Evolutionary conservation across 306 rosid species (phyloP), one percentile per base, ranked within the genome.

Genomic region (Trifolium pratense): DNA sequence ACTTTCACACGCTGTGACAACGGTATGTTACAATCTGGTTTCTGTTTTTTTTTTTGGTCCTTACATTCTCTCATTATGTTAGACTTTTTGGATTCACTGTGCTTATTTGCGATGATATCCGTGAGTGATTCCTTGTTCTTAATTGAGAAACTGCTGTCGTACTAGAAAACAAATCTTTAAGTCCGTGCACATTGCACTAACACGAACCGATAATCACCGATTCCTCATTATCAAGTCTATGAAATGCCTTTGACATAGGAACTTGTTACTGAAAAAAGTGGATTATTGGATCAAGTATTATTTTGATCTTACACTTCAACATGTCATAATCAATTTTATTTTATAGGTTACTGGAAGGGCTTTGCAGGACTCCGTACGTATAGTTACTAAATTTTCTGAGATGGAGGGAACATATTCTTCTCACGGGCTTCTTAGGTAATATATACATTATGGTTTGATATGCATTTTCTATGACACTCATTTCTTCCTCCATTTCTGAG

Each of bases 1-100:
- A 59, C 91, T 93, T 83, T 90, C 97, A 63, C 98, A 89, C 79
- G 97, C 97, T 70, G 86, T 86, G 93, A 16, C 79, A 66, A 71
- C 89, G 0, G 98, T 93, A 79, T 42, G 92, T 85, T 73, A 65
- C 55, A 31, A 55, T 42, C 48, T 51, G 29, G 40, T 71, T 66
- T 64, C 59, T n/a, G 43, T 55, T 72, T 37, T 26, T 49, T 53
- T 16, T 6, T 75, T 48, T 53, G 31, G 9, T 71, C 48, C 76
- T 42, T 59, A 13, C 13, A 53, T 51, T 71, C 49, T 64, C 32
- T 68, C 20, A 49, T 62, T 17, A 53, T 79, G 58, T 18, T 31
- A n/a, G 14, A 46, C 42, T 20, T 64, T 61, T 64, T 13, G 20
- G 60, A 5, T 49, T 60, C 61, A 42, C 20, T 48, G 10, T 18